Evolutionary conservation across 2,329 filamentous ascomycete species (phyloP).

Genomic region (Talaromyces sp.): DNA sequence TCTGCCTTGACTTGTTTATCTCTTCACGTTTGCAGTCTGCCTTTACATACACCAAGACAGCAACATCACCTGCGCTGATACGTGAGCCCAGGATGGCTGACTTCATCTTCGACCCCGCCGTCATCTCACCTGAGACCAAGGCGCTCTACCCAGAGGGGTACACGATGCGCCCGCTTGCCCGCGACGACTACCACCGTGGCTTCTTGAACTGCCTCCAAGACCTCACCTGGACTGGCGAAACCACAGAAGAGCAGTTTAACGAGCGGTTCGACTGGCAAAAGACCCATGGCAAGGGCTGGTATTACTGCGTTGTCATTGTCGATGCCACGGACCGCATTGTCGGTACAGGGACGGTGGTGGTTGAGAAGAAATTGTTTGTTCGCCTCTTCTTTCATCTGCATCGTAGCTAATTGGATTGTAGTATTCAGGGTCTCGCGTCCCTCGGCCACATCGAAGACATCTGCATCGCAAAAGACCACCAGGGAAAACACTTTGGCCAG

Average conservation of each 20-base stretch:
- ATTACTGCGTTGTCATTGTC: conserved; percentile 12
- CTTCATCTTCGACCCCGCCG: conserved; percentile 6
- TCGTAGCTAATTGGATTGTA: background rate
- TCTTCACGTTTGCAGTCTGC: background rate
- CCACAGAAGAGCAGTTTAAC: conserved; percentile 2
- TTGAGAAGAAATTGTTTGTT: conserved; percentile 12
- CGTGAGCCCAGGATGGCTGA: background rate
- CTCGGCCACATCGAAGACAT: conserved; percentile 12
- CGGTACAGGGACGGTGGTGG: conserved; percentile 8
- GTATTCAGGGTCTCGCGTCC: conserved; percentile 9
- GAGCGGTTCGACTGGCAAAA: conserved; percentile 12
- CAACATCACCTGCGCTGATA: background rate
- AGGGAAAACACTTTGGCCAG: conserved; percentile 10
- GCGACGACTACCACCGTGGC: conserved; percentile 11
- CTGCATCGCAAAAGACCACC: conserved; percentile 9
- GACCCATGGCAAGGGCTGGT: conserved; percentile 7
- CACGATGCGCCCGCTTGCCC: conserved; percentile 11
- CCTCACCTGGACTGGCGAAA: conserved; percentile 9
- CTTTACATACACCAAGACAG: background rate
- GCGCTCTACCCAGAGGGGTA: conserved; percentile 7
- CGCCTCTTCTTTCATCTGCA: background rate
- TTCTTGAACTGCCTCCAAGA: conserved; percentile 10
- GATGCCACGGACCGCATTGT: conserved; percentile 7
- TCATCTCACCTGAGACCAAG: conserved; percentile 9
- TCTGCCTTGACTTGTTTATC: background rate